These are phyloP conservation scores for Blastocystis sp. DNA, from an alignment of 352 stramenopile species.

Conservation along the genomic window DNA sequence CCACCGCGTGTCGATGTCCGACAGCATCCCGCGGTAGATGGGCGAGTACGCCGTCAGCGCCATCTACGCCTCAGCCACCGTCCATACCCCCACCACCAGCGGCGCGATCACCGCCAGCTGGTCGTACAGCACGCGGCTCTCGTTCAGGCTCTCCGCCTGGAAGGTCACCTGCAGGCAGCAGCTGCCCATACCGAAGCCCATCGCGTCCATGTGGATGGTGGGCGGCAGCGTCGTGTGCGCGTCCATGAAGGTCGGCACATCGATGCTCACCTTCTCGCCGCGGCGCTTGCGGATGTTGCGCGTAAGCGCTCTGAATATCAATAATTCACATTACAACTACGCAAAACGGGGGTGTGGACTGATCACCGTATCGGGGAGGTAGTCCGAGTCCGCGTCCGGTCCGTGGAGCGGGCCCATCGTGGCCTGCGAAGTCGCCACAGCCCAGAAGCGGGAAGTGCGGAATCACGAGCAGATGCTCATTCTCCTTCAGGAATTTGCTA, in stretches of 20 bases:
- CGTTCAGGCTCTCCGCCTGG: constrained; percentile 90
- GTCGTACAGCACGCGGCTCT: constrained; percentile 98
- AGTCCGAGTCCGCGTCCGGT: constrained; percentile 86
- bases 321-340: constrained; percentile 24
- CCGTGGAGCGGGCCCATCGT: constrained; percentile 73
- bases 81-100: constrained; percentile 80
- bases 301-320: constrained; percentile 82
- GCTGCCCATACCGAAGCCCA: constrained; percentile 99
- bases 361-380: constrained; percentile 94
- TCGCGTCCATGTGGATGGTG: constrained; percentile 96
- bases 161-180: constrained; percentile 92
- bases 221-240: constrained; percentile 74
- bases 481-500: constrained; percentile 83
- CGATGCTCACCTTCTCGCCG: constrained; percentile 83
- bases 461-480: constrained; percentile 93
- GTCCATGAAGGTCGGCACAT: constrained; percentile 82
- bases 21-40: constrained; percentile 87
- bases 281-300: constrained; percentile 93
- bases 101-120: constrained; percentile 95
- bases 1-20: constrained; percentile 87
- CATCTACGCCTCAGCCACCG: constrained; percentile 73
- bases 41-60: constrained; percentile 95
- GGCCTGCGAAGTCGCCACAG: constrained; percentile 81
- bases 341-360: constrained; percentile 96
- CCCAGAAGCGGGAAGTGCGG: constrained; percentile 93